These are phyloP conservation scores for Nicotiana tomentosiformis DNA, from an alignment of 257 asterid genomes.

Conservation along the genomic window DNA sequence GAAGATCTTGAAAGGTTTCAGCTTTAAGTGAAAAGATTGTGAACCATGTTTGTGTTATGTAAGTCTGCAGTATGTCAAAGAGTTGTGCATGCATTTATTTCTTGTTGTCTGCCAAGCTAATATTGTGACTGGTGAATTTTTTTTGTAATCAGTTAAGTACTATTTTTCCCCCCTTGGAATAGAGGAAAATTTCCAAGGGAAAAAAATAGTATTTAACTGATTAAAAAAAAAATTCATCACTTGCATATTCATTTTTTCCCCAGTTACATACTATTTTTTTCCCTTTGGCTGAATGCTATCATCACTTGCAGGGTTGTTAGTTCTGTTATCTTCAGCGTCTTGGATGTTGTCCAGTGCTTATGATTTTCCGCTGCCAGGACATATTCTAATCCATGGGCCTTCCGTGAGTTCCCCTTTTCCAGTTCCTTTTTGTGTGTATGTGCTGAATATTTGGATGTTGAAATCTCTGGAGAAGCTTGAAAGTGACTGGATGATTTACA, in stretches of 20 bases:
- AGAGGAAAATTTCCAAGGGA: too few relatives aligned
- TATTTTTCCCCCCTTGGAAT: neutral
- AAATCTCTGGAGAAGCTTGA: conserved; percentile 1
- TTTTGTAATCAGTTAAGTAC: neutral
- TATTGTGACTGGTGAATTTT: neutral
- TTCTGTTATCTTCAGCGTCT: conserved; percentile 58
- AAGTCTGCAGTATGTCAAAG: neutral
- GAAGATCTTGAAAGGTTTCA: neutral
- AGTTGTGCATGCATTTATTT: neutral
- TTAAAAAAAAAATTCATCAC: too few relatives aligned
- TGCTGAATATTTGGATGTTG: neutral
- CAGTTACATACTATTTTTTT: neutral
- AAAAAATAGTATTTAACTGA: too few relatives aligned
- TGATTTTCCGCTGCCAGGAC: conserved; percentile 86
- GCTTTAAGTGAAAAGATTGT: neutral
- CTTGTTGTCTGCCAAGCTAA: neutral
- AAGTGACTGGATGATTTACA: neutral
- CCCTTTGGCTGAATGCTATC: conserved; percentile 5
- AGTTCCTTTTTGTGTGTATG: conserved; percentile 9
- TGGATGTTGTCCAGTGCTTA: conserved; percentile 50
- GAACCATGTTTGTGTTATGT: neutral
- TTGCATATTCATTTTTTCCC: too few relatives aligned
- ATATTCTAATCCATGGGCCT: conserved; percentile 82
- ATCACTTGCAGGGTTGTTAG: conserved; percentile 57
- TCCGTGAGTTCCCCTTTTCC: conserved; percentile 48